Percentiles rank a stretch among this genome's conserved stretches.
Evolutionary conservation across 208 protist species (phyloP).

Genomic region (Trichomonas tenax): DNA sequence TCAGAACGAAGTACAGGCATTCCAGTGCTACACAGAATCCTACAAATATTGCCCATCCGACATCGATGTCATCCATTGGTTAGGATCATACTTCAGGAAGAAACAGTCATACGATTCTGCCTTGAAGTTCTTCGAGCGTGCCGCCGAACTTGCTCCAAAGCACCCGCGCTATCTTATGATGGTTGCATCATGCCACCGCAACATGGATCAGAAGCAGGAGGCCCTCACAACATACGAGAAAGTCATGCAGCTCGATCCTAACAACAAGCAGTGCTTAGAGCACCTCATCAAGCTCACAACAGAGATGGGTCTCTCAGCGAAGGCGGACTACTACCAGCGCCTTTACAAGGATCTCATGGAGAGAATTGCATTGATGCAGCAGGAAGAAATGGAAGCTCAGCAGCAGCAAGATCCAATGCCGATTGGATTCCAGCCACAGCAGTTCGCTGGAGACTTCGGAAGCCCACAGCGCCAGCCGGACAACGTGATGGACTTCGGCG

Average conservation of each 20-base stretch:
- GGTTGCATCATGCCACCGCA: slow-evolving; percentile 28
- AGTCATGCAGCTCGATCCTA: neutral
- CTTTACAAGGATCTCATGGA: neutral
- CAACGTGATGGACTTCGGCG: neutral
- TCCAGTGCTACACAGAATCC: slow-evolving; percentile 30
- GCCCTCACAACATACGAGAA: neutral
- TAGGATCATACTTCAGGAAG: slow-evolving; percentile 64
- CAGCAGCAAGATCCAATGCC: neutral
- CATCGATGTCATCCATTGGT: slow-evolving; percentile 86
- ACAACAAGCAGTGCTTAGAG: neutral
- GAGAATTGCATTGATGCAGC: neutral
- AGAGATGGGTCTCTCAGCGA: neutral
- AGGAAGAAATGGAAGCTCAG: neutral
- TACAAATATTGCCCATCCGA: slow-evolving; percentile 56
- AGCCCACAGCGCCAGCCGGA: neutral
- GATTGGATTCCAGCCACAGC: neutral
- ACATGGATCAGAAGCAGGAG: neutral
- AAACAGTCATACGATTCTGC: slow-evolving; percentile 85
- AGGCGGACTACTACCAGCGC: neutral
- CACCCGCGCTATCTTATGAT: slow-evolving; percentile 85
- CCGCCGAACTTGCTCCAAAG: slow-evolving; percentile 73
- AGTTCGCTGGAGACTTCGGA: neutral
- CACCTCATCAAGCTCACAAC: neutral
- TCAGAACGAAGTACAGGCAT: slow-evolving; percentile 35
- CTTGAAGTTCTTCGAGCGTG: slow-evolving; percentile 79